Base-by-base conservation (phyloP, 371 early-diverging fungal species). In the Syncephalastrum contaminatum region DNA sequence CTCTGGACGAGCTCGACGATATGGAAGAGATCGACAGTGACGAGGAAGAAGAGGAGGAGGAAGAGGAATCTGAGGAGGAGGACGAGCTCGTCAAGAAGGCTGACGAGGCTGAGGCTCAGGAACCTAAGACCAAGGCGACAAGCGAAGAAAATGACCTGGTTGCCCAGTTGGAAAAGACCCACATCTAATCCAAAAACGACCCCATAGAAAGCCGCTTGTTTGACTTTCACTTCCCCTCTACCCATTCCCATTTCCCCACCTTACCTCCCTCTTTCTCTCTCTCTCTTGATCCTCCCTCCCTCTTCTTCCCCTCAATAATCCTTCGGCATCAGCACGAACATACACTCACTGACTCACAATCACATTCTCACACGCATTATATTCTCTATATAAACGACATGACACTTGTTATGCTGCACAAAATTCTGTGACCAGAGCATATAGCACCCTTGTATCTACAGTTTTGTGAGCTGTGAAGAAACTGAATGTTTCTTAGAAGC, bases 1-100 rank as follows among this genome's bases (percentile, higher is more conserved):
- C 88, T 47, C 73, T 98, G 46, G 96, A 93, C 42, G 94, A 92
- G 51, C 73, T 96, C 49, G 94, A 94, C 53, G 98, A 98, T 61
- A 97, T 96, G 96, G 97, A 95, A 64, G 89, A 90, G 44, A 69
- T 84, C 8, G 85, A 86, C 18, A 87, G 86, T 22, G 91, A 86
- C 40, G 84, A 81, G 48, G 83, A 88, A 42, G 90, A 87, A 21
- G 88, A 87, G 1, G 88, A 86, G 16, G 85, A 80, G 1, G 87
- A 85, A 43, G 82, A 80, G 25, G 47, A 46, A 13, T 79, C 83
- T 41, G 85, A 81, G 42, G 85, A 86, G 22, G 85, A 84, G 27
- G 69, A 66, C 30, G 70, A 77, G 18, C 57, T 67, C 15, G 70
- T 67, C 42, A 58, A 70, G 43, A 70, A 73, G 42, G 69, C 67